Conservation (phyloP, 1,139 yeast species). For the Kodamaea alishanica region DNA sequence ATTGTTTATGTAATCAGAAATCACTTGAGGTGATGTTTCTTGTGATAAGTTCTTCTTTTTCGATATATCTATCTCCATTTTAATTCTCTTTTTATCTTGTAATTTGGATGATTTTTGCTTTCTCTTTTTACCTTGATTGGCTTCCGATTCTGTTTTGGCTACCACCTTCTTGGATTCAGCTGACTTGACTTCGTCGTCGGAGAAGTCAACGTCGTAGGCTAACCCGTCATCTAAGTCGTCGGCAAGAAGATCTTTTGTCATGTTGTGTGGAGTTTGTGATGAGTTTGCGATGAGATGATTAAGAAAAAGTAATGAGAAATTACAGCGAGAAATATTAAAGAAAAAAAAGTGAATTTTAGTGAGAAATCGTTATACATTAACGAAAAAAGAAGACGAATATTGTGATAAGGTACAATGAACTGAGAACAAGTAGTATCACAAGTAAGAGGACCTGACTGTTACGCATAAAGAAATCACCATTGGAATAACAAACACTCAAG, state of each 20-base stretch:
- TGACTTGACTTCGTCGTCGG: slow-evolving; percentile 15
- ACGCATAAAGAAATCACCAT: no score
- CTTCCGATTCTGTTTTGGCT: slow-evolving; percentile 13
- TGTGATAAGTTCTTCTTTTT: slow-evolving; percentile 48
- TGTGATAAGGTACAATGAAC: no score
- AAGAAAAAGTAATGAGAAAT: no score
- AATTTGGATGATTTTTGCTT: slow-evolving; percentile 31
- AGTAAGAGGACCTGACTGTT: no score
- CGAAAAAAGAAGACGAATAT: background rate
- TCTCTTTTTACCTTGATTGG: slow-evolving; percentile 25
- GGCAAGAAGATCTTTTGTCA: slow-evolving; percentile 9
- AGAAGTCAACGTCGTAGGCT: slow-evolving; percentile 47
- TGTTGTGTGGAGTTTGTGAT: slow-evolving; percentile 1
- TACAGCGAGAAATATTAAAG: no score
- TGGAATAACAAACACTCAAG: no score
- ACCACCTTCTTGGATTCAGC: slow-evolving; percentile 5
- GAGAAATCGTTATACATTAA: background rate
- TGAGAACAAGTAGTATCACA: no score
- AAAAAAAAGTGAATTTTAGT: background rate
- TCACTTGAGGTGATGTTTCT: slow-evolving; percentile 47
- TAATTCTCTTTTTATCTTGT: slow-evolving; percentile 51
- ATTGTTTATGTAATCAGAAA: slow-evolving; percentile 57
- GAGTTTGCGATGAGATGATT: slow-evolving; percentile 7
- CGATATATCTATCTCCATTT: slow-evolving; percentile 56
- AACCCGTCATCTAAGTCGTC: slow-evolving; percentile 73